Percentiles rank a stretch among this genome's conserved stretches.
Evolutionary conservation across 768 basidiomycete species (phyloP).

Genomic region (Fomitopsis pulvina): DNA sequence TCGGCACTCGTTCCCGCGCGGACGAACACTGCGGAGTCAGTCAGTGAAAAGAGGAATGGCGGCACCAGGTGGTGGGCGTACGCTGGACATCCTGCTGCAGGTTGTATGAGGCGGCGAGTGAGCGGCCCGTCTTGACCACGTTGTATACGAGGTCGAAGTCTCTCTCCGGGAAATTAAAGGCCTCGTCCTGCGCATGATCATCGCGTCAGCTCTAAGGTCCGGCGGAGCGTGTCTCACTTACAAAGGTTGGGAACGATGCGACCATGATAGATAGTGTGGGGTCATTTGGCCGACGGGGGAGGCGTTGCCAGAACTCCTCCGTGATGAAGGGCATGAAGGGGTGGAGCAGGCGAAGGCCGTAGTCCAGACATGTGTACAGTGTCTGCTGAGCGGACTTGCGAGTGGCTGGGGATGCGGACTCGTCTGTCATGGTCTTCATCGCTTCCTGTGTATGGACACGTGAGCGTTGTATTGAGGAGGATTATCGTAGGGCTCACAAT

Average conservation of each 20-base stretch:
- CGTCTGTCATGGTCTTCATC: constrained; percentile 96
- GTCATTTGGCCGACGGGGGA: constrained; percentile 82
- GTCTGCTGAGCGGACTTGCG: constrained; percentile 91
- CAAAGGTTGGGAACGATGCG: constrained; percentile 72
- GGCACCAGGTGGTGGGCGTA: constrained; percentile 32
- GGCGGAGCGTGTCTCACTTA: constrained; percentile 35
- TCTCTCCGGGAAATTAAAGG: constrained; percentile 61
- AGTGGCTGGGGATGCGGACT: constrained; percentile 50
- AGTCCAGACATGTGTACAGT: constrained; percentile 88
- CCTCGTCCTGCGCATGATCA: constrained; percentile 39
- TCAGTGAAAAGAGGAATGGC: no score
- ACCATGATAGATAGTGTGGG: constrained; percentile 86
- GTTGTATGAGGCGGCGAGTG: constrained; percentile 84
- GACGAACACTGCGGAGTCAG: constrained; percentile 56
- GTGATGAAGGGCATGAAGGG: constrained; percentile 99
- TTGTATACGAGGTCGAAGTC: constrained; percentile 84
- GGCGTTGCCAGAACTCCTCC: constrained; percentile 96
- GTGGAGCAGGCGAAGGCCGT: constrained; percentile 84
- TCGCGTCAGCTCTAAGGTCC: background rate
- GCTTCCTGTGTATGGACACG: constrained; percentile 64
- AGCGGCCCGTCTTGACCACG: constrained; percentile 73
- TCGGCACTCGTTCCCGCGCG: constrained; percentile 60
- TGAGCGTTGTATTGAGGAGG: background rate
- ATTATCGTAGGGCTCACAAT: constrained; percentile 46
- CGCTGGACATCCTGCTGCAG: constrained; percentile 81